Evolutionary conservation across 306 rosid species (phyloP), one percentile per base, ranked within the genome.

Genomic region (Malus fusca): DNA sequence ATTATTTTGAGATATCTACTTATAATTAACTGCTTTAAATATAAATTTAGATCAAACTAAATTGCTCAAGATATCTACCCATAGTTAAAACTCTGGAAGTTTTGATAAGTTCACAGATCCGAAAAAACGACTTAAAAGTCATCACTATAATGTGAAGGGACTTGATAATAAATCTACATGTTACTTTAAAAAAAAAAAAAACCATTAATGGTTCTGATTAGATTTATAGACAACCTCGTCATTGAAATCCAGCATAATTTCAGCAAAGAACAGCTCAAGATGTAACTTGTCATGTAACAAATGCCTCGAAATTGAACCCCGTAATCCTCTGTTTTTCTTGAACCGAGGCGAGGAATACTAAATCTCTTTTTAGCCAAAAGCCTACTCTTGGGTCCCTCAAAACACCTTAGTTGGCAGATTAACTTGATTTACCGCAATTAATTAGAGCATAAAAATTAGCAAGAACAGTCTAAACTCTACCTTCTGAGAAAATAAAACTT

Each of bases 401-500:
- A 31, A n/a, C 64, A 25, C 68, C 30, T 48, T 6, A n/a, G 76
- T 23, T 64, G 28, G 62, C 25, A 51, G 40, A 26, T 55, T 21
- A 28, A 2, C 15, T 31, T 21, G 30, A 53, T 53, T 51, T 70
- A 8, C 30, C 8, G 13, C 68, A 25, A 66, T 33, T 65, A n/a
- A 23, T 33, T 73, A 37, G 5, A 35, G 55, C 68, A 59, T 73
- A 28, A 43, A 43, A 66, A 3, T 52, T 21, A 46, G 62, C 46
- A 15, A 33, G 68, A 76, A 72, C 40, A 62, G 44, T 22, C 31
- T 58, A 66, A 8, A 23, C 28, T 73, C 69, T 84, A 95, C 98
- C 98, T 87, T 79, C 40, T 82, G 81, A 33, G 91, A 82, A 75
- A 82, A 88, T 28, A 95, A 52, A 74, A 95, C 64, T 72, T 92